A percentile compares a stretch with the other conserved stretches of the same genome.
These are phyloP conservation scores for Linum lewisii DNA, from an alignment of 345 rosid genomes.

Conservation along the genomic window DNA sequence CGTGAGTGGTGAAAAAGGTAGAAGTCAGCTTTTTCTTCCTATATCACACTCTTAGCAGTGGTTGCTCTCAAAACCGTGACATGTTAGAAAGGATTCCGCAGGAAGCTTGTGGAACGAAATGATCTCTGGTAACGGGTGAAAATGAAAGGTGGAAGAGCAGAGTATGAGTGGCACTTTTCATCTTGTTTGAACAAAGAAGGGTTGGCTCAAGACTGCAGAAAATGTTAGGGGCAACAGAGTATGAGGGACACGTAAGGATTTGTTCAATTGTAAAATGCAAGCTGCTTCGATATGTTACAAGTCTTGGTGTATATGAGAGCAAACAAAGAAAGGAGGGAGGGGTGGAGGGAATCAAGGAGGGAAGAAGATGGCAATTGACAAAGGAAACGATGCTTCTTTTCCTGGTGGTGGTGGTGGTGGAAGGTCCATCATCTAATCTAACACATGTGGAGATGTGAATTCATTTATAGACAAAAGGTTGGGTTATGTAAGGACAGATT, in stretches of 20 bases:
- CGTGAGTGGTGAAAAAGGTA: constrained; percentile 39
- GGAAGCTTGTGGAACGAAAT: constrained; percentile 29
- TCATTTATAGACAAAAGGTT: constrained; percentile 30
- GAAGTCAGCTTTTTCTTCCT: neutral
- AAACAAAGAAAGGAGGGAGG: constrained; percentile 9
- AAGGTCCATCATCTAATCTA: constrained; percentile 35
- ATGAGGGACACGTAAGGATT: constrained; percentile 35
- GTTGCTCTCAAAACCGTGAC: constrained; percentile 27
- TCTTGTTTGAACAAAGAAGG: constrained; percentile 31
- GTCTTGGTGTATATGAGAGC: neutral
- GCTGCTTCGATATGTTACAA: constrained; percentile 15
- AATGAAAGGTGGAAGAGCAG: constrained; percentile 21
- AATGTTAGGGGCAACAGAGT: constrained; percentile 14
- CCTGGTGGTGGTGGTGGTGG: constrained; percentile 41
- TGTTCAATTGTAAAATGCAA: constrained; percentile 22
- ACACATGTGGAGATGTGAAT: constrained; percentile 39
- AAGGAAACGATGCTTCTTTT: constrained; percentile 26
- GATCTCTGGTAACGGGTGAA: constrained; percentile 22
- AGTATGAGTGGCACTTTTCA: constrained; percentile 17
- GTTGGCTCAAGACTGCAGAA: constrained; percentile 17
- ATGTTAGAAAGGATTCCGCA: constrained; percentile 22
- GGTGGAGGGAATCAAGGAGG: constrained; percentile 8
- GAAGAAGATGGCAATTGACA: constrained; percentile 16
- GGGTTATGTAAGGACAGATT: constrained; percentile 34
- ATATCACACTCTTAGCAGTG: constrained; percentile 8